phyloP scores from a whole-genome alignment of 2,329 filamentous ascomycete species.

The Cytospora leucostoma region DNA sequence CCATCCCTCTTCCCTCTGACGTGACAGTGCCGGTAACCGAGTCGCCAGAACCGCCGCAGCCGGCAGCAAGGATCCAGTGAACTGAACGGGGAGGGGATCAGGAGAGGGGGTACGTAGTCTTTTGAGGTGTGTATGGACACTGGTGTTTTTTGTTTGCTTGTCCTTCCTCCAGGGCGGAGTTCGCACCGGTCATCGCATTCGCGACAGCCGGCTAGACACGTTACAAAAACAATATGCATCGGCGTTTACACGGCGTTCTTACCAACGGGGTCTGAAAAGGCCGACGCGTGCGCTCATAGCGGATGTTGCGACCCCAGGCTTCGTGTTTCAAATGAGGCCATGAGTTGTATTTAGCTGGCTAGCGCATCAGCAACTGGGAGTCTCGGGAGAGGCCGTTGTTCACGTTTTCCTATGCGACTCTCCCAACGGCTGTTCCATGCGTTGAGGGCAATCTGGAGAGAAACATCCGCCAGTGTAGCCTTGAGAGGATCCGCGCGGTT shows the following conservation, averaged over 20 bases:
- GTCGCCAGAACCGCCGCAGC: not conserved
- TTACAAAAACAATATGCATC: not conserved
- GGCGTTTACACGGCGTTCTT: not conserved
- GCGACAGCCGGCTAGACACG: not conserved
- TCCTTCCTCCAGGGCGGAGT: not conserved
- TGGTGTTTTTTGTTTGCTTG: not conserved
- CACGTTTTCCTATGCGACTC: not conserved
- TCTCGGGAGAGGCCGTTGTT: not conserved
- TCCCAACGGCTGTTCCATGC: not conserved
- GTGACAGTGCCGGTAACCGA: constrained; percentile 16
- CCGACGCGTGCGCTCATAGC: not conserved
- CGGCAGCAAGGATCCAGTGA: not conserved
- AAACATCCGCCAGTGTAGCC: not conserved
- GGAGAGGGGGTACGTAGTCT: not conserved
- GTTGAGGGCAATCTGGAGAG: not conserved
- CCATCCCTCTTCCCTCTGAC: constrained; percentile 1
- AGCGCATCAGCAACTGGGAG: not conserved
- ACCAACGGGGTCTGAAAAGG: not conserved
- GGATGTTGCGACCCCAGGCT: not conserved
- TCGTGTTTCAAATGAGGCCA: not conserved
- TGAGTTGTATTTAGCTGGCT: not conserved
- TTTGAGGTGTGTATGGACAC: not conserved
- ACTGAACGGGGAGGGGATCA: not conserved
- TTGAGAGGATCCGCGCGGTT: not conserved
- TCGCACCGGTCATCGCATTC: too few relatives aligned